phyloP scores from a whole-genome alignment of 306 rosid species.

The Quercus gilva region DNA sequence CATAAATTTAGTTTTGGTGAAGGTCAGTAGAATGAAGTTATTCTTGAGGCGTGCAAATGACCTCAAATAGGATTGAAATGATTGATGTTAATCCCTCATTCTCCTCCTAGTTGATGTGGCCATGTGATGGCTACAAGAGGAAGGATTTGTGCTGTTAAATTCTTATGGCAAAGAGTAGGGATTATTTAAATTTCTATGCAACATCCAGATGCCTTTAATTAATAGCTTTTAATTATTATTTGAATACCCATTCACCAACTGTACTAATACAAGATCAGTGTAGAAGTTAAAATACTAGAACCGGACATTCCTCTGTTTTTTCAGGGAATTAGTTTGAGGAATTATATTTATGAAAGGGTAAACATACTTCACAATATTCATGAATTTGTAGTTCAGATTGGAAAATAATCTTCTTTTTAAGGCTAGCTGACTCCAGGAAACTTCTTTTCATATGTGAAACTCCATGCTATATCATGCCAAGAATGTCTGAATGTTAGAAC shows the following conservation, averaged over 20 bases:
- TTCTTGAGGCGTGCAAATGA: not conserved
- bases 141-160: not conserved
- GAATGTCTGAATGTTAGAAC: conserved; percentile 1
- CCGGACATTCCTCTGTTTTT: not conserved
- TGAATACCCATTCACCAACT: not conserved
- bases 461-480: not conserved
- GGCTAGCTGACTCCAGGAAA: too few relatives aligned
- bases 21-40: not conserved
- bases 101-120: not conserved
- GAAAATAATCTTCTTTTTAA: too few relatives aligned
- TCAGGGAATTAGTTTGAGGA: not conserved
- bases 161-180: not conserved
- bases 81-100: not conserved
- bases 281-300: not conserved
- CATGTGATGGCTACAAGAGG: not conserved
- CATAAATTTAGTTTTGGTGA: not conserved
- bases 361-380: not conserved
- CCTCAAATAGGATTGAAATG: not conserved
- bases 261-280: not conserved
- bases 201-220: not conserved
- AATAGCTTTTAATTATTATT: not conserved
- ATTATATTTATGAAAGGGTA: not conserved
- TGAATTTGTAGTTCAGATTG: not conserved
- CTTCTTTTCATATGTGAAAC: not conserved
- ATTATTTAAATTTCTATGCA: not conserved